Percentiles rank a stretch among this genome's conserved stretches.
phyloP scores from a whole-genome alignment of 805 yeast genomes.

The Lipomyces anomalus region DNA sequence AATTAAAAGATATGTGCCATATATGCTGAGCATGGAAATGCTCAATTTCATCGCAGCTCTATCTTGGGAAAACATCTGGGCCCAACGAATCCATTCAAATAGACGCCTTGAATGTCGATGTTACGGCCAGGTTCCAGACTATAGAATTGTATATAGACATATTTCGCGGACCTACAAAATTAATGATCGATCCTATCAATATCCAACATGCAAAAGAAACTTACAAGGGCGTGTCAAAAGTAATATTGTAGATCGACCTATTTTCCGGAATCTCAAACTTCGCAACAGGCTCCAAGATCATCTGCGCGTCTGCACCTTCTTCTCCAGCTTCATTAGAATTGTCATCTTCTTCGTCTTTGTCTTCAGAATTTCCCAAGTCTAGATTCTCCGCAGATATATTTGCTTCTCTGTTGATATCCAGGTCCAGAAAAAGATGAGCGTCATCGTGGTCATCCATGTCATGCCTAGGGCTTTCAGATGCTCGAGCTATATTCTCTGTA shows the following conservation, averaged over 20 bases:
- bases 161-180: slow-evolving; percentile 13
- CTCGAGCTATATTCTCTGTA: slow-evolving; percentile 11
- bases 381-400: too few relatives aligned
- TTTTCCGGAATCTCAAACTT: slow-evolving; percentile 18
- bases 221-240: slow-evolving; percentile 17
- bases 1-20: too few relatives aligned
- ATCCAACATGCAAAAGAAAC: neutral
- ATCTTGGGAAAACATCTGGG: slow-evolving; percentile 17
- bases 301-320: too few relatives aligned
- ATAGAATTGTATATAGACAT: slow-evolving; percentile 19
- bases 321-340: too few relatives aligned
- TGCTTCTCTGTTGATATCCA: too few relatives aligned
- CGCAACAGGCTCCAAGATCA: slow-evolving; percentile 16
- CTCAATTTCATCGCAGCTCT: slow-evolving; percentile 6
- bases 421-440: too few relatives aligned
- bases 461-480: too few relatives aligned
- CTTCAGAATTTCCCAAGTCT: too few relatives aligned
- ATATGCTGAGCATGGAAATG: too few relatives aligned
- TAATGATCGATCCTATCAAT: neutral
- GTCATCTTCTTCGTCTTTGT: too few relatives aligned
- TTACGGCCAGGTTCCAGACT: slow-evolving; percentile 23
- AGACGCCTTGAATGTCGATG: slow-evolving; percentile 32
- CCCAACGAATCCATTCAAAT: slow-evolving; percentile 31
- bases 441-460: too few relatives aligned
- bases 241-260: slow-evolving; percentile 15